Conservation (phyloP, 192 early-diverging fungal species). For the Dissophora globulifera region DNA sequence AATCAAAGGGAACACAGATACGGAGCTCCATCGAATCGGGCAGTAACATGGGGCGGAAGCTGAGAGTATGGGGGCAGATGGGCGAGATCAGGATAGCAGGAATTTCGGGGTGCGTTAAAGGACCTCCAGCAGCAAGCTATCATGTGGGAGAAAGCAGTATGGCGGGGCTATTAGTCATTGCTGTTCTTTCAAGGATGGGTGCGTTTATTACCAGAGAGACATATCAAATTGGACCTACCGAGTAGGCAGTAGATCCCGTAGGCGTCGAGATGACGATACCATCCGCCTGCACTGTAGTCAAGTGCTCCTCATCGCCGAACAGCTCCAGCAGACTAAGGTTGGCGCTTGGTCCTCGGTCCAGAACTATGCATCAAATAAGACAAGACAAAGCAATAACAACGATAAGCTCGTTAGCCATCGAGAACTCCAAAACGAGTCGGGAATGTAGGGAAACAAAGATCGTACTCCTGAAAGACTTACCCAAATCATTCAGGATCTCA, state of each 20-base stretch:
- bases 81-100: conserved; percentile 93
- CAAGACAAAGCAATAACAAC: neutral
- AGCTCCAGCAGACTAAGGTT: conserved; percentile 90
- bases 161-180: too few relatives aligned
- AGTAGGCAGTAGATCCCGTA: conserved; percentile 92
- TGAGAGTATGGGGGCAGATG: conserved; percentile 93
- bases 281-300: conserved; percentile 97
- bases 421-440: too few relatives aligned
- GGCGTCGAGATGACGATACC: conserved; percentile 95
- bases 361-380: conserved; percentile 63
- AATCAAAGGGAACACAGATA: conserved; percentile 85
- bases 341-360: conserved; percentile 94
- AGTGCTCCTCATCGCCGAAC: conserved; percentile 86
- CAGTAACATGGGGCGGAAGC: conserved; percentile 96
- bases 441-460: too few relatives aligned
- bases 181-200: too few relatives aligned
- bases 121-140: conserved; percentile 90
- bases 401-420: neutral
- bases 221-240: conserved; percentile 80
- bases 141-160: too few relatives aligned
- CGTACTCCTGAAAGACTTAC: conserved; percentile 11
- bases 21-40: conserved; percentile 93
- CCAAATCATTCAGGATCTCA: conserved; percentile 93
- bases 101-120: conserved; percentile 95
- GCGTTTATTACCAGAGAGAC: conserved; percentile 47